Evolutionary conservation across 768 basidiomycete species (phyloP).

Genomic region (Ramaria rubella): DNA sequence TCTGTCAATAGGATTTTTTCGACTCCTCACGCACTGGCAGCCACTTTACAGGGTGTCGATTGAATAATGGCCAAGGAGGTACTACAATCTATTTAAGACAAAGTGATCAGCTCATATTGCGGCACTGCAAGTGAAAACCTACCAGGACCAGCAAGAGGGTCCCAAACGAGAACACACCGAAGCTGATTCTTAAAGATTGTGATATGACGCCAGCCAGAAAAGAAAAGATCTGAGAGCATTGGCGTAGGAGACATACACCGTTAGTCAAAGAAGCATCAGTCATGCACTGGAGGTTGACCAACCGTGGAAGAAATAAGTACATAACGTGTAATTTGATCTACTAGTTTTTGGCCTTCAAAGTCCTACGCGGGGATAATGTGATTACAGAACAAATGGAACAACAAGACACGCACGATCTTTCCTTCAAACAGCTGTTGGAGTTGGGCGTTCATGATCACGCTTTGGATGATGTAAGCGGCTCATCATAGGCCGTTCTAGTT

Average conservation of each 20-base stretch:
- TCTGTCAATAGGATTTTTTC: conserved; percentile 25
- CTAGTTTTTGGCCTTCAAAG: conserved; percentile 53
- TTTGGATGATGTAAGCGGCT: too few relatives aligned
- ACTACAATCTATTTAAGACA: conserved; percentile 41
- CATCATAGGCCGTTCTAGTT: too few relatives aligned
- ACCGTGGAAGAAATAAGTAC: conserved; percentile 44
- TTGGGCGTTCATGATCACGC: background rate
- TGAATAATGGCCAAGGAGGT: conserved; percentile 68
- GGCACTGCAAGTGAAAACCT: conserved; percentile 13
- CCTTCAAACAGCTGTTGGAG: conserved; percentile 14
- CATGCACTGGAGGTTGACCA: background rate
- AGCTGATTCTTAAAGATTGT: conserved; percentile 51
- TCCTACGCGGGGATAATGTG: conserved; percentile 33
- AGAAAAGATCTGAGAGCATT: conserved; percentile 38
- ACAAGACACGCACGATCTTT: conserved; percentile 24
- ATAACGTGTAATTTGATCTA: conserved; percentile 40
- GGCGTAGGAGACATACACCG: background rate
- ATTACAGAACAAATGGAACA: background rate
- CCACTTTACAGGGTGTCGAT: conserved; percentile 57
- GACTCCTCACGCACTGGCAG: conserved; percentile 30
- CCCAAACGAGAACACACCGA: conserved; percentile 39
- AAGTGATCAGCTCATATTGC: background rate
- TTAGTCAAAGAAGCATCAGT: background rate
- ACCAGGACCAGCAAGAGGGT: conserved; percentile 39
- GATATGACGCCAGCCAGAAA: conserved; percentile 52